These are phyloP conservation scores for Prototheca cutis DNA, from an alignment of 163 green algal species.

Conservation along the genomic window DNA sequence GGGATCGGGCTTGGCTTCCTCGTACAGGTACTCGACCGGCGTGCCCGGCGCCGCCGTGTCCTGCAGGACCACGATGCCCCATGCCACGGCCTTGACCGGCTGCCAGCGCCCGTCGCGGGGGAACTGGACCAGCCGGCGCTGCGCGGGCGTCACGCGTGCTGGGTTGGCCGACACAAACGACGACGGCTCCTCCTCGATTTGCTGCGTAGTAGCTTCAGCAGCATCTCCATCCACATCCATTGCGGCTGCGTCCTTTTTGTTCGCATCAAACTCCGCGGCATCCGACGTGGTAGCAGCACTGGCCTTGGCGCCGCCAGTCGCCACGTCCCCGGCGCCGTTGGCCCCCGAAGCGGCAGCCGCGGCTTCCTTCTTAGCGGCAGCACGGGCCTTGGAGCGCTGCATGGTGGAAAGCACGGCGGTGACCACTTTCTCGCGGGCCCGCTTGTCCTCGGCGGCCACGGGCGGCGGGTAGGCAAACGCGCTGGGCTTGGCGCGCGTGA, in stretches of 20 bases:
- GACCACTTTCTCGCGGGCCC: background rate
- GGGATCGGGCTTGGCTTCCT: no score
- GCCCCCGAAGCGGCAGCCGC: constrained; percentile 20
- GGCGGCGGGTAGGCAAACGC: constrained; percentile 83
- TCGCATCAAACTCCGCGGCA: no score
- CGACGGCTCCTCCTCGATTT: constrained; percentile 31
- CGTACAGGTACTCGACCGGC: constrained; percentile 20
- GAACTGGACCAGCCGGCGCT: constrained; percentile 62
- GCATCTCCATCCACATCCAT: no score
- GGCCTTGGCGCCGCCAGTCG: constrained; percentile 12
- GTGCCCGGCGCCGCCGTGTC: constrained; percentile 18
- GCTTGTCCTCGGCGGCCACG: constrained; percentile 54
- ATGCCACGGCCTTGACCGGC: constrained; percentile 29
- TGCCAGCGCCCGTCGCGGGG: constrained; percentile 33
- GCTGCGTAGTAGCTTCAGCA: no score
- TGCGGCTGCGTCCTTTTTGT: no score
- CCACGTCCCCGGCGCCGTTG: constrained; percentile 18
- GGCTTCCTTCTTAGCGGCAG: constrained; percentile 34
- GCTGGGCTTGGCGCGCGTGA: constrained; percentile 61
- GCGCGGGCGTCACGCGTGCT: constrained; percentile 71
- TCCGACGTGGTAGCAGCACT: no score
- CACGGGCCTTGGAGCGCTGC: constrained; percentile 55
- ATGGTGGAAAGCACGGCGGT: constrained; percentile 96
- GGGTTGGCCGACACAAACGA: constrained; percentile 52
- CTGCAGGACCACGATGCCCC: constrained; percentile 32